phyloP scores from a whole-genome alignment of 1,284 basidiomycete species.

The Fomitopsis palustris region DNA sequence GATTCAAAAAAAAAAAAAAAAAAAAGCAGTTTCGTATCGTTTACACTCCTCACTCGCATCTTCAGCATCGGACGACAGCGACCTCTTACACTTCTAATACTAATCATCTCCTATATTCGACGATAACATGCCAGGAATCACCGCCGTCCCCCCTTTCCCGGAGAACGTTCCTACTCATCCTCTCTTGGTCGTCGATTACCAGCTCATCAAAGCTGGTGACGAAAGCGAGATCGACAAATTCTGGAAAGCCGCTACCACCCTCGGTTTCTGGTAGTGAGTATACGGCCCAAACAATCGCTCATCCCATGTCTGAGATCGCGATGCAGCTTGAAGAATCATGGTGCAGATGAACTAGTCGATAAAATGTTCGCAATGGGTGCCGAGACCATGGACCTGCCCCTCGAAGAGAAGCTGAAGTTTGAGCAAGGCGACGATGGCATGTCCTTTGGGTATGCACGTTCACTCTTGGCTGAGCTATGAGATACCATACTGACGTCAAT shows the following conservation, averaged over 20 bases:
- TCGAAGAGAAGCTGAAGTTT: constrained; percentile 34
- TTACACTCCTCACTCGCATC: background rate
- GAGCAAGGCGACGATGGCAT: constrained; percentile 34
- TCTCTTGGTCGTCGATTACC: constrained; percentile 6
- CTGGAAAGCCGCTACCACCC: constrained; percentile 9
- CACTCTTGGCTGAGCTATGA: background rate
- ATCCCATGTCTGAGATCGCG: background rate
- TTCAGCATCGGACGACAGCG: background rate
- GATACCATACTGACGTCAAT: background rate
- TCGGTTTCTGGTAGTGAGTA: constrained; percentile 13
- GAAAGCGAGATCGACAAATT: constrained; percentile 6
- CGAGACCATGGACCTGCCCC: constrained; percentile 30
- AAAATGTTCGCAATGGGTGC: constrained; percentile 34
- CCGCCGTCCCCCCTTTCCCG: constrained; percentile 6
- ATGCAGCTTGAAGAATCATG: constrained; percentile 33
- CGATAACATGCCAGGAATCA: constrained; percentile 4
- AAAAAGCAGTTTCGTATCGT: background rate
- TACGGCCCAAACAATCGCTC: background rate
- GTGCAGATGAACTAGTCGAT: constrained; percentile 28
- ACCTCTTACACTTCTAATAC: background rate
- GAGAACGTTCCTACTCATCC: constrained; percentile 8
- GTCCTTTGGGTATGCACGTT: constrained; percentile 26
- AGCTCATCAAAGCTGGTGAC: constrained; percentile 4
- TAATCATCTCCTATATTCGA: background rate
- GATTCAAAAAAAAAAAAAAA: too few species aligned